These are phyloP conservation scores for Paulownia fortunei DNA, from an alignment of 257 asterid species.

Conservation along the genomic window DNA sequence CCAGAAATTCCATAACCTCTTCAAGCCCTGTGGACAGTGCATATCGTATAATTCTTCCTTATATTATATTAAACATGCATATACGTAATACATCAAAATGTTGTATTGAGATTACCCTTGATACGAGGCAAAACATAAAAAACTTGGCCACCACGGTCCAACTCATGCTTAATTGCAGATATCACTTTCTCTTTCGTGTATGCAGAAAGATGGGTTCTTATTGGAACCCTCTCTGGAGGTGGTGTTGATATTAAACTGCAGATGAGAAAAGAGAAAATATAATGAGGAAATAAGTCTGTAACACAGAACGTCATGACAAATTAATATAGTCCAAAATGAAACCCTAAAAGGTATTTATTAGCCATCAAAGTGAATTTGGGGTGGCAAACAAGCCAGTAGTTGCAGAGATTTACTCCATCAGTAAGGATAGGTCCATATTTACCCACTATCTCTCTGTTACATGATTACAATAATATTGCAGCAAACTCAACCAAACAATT, in stretches of 20 bases:
- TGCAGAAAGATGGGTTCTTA: conserved; percentile 87
- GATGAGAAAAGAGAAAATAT: conserved; percentile 30
- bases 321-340: conserved; percentile 10
- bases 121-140: conserved; percentile 97
- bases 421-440: conserved; percentile 10
- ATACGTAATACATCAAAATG: conserved; percentile 2
- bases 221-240: conserved; percentile 99
- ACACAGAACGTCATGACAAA: conserved; percentile 22
- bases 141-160: conserved; percentile 93
- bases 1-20: conserved; percentile 86
- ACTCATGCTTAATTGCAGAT: conserved; percentile 83
- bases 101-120: conserved; percentile 62
- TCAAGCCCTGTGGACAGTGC: conserved; percentile 76
- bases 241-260: conserved; percentile 92
- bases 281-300: background rate
- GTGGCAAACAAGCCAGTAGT: conserved; percentile 19
- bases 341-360: conserved; percentile 15
- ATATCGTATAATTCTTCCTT: conserved; percentile 24
- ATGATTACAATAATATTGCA: conserved; percentile 20
- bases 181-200: conserved; percentile 70
- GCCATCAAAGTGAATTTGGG: conserved; percentile 24
- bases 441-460: conserved; percentile 13
- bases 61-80: conserved; percentile 2
- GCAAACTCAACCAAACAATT: conserved; percentile 26
- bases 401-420: background rate